phyloP scores from a whole-genome alignment of 2,329 filamentous ascomycete genomes.

The Massarina eburnea region DNA sequence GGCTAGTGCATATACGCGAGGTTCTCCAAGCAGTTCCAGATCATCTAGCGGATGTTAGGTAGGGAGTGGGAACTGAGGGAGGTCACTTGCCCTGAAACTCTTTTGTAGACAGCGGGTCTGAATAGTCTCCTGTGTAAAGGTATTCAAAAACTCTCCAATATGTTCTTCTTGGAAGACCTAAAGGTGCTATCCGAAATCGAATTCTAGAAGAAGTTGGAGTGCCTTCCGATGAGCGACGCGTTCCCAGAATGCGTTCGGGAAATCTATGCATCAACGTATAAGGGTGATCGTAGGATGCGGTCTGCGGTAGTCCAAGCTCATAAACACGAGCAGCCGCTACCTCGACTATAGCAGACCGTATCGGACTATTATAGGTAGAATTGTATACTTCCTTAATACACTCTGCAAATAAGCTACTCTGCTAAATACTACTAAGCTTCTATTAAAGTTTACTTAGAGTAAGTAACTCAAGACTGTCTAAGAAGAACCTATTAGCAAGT shows the following conservation, averaged over 20 bases:
- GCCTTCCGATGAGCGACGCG: conserved; percentile 5
- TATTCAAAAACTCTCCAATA: conserved; percentile 13
- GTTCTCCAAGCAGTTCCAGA: background rate
- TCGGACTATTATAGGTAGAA: too few species aligned
- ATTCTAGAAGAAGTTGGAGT: conserved; percentile 8
- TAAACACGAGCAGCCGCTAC: too few species aligned
- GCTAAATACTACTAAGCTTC: too few species aligned
- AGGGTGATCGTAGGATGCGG: conserved; percentile 2
- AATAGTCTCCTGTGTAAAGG: conserved; percentile 12
- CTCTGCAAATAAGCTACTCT: too few species aligned
- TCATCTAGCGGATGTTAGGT: background rate
- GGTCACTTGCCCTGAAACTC: background rate
- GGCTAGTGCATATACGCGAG: background rate
- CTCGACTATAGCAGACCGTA: too few species aligned
- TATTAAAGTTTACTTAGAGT: too few species aligned
- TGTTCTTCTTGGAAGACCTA: conserved; percentile 14
- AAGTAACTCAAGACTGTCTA: too few species aligned
- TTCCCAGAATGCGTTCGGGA: conserved; percentile 13
- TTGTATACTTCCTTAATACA: too few species aligned
- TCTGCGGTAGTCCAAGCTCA: conserved; percentile 5
- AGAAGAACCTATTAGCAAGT: too few species aligned
- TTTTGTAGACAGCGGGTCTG: conserved; percentile 7
- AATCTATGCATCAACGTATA: conserved; percentile 12
- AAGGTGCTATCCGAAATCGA: conserved; percentile 8
- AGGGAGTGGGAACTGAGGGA: background rate